Evolutionary conservation across 306 rosid genomes (phyloP).

Genomic region (Lablab purpureus): DNA sequence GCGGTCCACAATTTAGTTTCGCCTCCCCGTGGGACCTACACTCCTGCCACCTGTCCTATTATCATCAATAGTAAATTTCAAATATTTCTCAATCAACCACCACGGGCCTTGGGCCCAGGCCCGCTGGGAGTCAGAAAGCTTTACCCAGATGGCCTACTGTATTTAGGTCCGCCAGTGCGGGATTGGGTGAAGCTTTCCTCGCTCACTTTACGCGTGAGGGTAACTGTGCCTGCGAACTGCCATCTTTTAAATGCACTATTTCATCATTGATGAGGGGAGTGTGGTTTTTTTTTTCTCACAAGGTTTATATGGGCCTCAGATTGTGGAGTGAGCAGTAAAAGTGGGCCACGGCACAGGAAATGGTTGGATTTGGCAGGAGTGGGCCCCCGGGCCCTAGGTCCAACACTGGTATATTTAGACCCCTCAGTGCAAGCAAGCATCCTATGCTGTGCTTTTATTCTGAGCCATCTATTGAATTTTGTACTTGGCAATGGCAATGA

Average conservation of each 20-base stretch:
- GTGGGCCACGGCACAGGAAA: conserved; percentile 44
- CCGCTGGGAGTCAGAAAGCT: conserved; percentile 30
- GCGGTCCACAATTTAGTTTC: conserved; percentile 50
- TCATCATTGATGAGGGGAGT: background rate
- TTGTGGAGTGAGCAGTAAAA: conserved; percentile 33
- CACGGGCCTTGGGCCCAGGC: conserved; percentile 23
- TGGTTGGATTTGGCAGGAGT: conserved; percentile 44
- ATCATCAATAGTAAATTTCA: background rate
- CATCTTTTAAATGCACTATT: conserved; percentile 21
- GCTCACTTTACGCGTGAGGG: background rate
- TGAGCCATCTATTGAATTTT: background rate
- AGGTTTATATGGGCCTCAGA: conserved; percentile 44
- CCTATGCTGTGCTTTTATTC: conserved; percentile 51
- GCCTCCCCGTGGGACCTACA: conserved; percentile 44
- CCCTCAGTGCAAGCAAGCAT: conserved; percentile 48
- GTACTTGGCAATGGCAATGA: background rate
- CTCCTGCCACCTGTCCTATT: conserved; percentile 41
- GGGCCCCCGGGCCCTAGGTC: conserved; percentile 54
- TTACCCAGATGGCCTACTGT: conserved; percentile 32
- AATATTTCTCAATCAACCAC: background rate
- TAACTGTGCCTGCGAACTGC: conserved; percentile 19
- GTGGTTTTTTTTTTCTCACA: background rate
- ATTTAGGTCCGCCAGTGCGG: background rate
- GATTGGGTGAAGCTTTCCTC: background rate
- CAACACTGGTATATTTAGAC: conserved; percentile 27